phyloP scores from a whole-genome alignment of 176 grass and related monocot species.

The Puccinellia tenuiflora region DNA sequence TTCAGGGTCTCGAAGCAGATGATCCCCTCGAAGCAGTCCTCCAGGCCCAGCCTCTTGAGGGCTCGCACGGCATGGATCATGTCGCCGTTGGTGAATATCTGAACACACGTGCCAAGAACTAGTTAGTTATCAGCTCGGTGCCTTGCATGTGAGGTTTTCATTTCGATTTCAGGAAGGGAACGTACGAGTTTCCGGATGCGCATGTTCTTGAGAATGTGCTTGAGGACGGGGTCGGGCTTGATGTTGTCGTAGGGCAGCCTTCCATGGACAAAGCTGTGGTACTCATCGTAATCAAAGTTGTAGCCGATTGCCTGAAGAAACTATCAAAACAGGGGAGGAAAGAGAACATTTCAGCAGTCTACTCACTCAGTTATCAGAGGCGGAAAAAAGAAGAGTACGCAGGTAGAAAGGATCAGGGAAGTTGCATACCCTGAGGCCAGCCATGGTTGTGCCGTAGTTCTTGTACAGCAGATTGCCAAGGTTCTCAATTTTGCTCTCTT shows the following conservation, averaged over 20 bases:
- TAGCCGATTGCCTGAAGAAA: constrained; percentile 70
- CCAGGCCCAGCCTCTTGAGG: constrained; percentile 77
- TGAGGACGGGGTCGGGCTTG: constrained; percentile 77
- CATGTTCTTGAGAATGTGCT: constrained; percentile 81
- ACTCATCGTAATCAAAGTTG: constrained; percentile 83
- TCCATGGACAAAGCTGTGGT: constrained; percentile 96
- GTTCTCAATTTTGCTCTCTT: constrained; percentile 56
- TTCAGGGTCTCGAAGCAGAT: constrained; percentile 99
- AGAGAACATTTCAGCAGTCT: background rate
- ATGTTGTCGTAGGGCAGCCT: constrained; percentile 89
- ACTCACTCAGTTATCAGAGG: background rate
- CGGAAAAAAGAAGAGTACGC: background rate
- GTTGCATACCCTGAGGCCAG: constrained; percentile 59
- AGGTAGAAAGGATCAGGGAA: background rate
- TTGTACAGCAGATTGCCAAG: constrained; percentile 79
- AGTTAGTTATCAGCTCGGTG: background rate
- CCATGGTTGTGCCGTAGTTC: constrained; percentile 97
- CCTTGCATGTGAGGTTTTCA: background rate
- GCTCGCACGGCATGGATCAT: constrained; percentile 57
- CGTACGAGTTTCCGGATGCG: constrained; percentile 82
- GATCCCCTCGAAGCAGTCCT: constrained; percentile 92
- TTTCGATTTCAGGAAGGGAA: background rate
- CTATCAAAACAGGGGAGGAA: background rate
- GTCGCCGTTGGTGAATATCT: constrained; percentile 97
- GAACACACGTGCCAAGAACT: background rate